A percentile compares a stretch with the other conserved stretches of the same genome.
Evolutionary conservation across 2,329 filamentous ascomycete species (phyloP).

Genomic region (Coniosporium tulheliwenetii): DNA sequence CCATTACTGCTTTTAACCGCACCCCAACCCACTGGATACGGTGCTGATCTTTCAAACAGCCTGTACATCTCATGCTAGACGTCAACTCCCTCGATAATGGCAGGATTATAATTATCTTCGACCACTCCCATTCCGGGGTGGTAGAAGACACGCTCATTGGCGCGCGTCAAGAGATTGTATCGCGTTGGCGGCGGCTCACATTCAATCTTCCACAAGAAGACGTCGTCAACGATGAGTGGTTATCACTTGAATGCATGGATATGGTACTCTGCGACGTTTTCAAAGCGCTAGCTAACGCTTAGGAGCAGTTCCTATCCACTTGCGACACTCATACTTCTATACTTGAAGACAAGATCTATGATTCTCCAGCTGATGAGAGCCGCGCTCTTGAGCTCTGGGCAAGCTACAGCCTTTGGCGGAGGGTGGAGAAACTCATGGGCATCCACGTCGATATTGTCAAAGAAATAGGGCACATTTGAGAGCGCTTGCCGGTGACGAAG

Average conservation of each 20-base stretch:
- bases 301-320: constrained; percentile 29
- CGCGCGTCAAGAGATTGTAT: constrained; percentile 33
- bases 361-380: constrained; percentile 36
- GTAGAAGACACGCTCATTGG: constrained; percentile 34
- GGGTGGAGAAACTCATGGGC: constrained; percentile 35
- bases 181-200: constrained; percentile 35
- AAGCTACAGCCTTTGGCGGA: constrained; percentile 35
- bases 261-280: constrained; percentile 34
- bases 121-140: constrained; percentile 30
- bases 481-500: constrained; percentile 21
- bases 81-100: constrained; percentile 26
- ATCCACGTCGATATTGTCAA: constrained; percentile 31
- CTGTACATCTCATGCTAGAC: constrained; percentile 3
- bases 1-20: no score
- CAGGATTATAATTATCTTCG: constrained; percentile 37
- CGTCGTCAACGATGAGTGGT: constrained; percentile 22
- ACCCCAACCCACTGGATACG: constrained; percentile 12
- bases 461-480: constrained; percentile 27
- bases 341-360: constrained; percentile 36
- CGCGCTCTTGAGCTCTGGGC: constrained; percentile 36
- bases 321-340: constrained; percentile 34
- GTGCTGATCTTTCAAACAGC: no score
- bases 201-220: constrained; percentile 32
- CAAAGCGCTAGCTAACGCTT: constrained; percentile 27
- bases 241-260: constrained; percentile 33